Evolutionary conservation across 2,329 filamentous ascomycete genomes (phyloP), one percentile per base, ranked within the genome.

Genomic region (Aspergillus arachidicola): DNA sequence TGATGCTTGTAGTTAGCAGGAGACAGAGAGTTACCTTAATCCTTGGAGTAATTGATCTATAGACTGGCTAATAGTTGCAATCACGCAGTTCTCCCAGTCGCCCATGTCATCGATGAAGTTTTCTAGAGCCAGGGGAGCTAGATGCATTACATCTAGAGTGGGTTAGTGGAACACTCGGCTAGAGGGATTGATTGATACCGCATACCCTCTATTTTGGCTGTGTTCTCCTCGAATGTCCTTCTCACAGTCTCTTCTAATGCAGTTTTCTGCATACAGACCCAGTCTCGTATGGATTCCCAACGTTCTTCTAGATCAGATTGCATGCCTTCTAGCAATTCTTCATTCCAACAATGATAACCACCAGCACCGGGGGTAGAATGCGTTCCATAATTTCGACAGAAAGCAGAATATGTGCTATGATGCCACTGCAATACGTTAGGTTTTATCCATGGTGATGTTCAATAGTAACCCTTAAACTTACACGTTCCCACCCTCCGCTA

Each of bases 351-450:
- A 23, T 61, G 62, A 38, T 41, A 19, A 0, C 12, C 26, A 4
- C 6, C 23, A 46, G 14, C 46, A 6, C 14, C 14, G 1, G 5
- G 3, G 16, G 63, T 58, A 12, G 23, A 3, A 46, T 69, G 38
- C 12, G 61, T 60, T 45, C 67, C 67, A 41, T 64, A 62, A 6
- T 68, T 60, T 36, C 64, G 62, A 55, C 67, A 69, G 30, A 60
- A 69, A 4, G 66, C 66, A n/a, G 57, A 36, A 28, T 69, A 69
- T n/a, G 60, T 64, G 16, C 12, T 2, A 32, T 61, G 51, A 30
- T 65, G 26, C 64, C 60, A 61, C 66, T 69, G 43, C 6, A 41
- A 43, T 41, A 36, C 30, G 38, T 50, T n/a, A 32, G 21, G 21
- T 54, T 21, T 6, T n/a, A 4, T 41, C 5, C 7, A 5, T 30